A percentile compares a stretch with the other conserved stretches of the same genome.
phyloP scores from a whole-genome alignment of 805 yeast genomes.

The Metschnikowia henanensis region DNA sequence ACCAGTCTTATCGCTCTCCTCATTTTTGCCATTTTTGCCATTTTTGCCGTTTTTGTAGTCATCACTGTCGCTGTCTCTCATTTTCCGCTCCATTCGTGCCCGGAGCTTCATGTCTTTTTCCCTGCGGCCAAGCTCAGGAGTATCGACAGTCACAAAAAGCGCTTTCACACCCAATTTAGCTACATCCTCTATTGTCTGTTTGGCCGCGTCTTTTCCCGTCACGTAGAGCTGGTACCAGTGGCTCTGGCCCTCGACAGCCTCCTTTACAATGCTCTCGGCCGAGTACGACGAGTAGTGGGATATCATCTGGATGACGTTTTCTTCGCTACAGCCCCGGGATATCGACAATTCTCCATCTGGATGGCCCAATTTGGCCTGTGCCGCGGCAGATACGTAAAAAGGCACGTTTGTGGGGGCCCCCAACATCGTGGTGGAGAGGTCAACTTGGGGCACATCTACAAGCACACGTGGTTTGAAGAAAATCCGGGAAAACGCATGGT shows the following conservation, averaged over 20 bases:
- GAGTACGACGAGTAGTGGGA: conserved; percentile 91
- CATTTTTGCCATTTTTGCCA: no score
- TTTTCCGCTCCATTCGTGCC: conserved; percentile 7
- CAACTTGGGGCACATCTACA: conserved; percentile 77
- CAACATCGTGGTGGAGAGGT: conserved; percentile 68
- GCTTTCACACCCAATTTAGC: conserved; percentile 62
- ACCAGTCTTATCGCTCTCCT: no score
- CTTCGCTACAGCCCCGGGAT: conserved; percentile 77
- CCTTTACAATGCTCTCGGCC: conserved; percentile 79
- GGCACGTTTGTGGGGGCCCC: conserved; percentile 75
- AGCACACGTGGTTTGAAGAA: conserved; percentile 84
- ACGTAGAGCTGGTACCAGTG: conserved; percentile 92
- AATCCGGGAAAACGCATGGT: conserved; percentile 81
- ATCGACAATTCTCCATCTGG: conserved; percentile 90
- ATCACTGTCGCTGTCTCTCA: not conserved
- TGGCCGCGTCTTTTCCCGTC: conserved; percentile 57
- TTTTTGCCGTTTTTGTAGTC: not conserved
- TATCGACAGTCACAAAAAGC: conserved; percentile 87
- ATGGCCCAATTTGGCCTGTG: conserved; percentile 88
- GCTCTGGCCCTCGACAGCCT: conserved; percentile 62
- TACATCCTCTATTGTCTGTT: conserved; percentile 64
- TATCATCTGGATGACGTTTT: conserved; percentile 80
- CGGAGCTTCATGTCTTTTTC: conserved; percentile 48
- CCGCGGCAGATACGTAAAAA: conserved; percentile 89
- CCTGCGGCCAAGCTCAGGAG: conserved; percentile 77